These are phyloP conservation scores for Apiospora koreana DNA, from an alignment of 2,329 filamentous ascomycete genomes.

Conservation along the genomic window DNA sequence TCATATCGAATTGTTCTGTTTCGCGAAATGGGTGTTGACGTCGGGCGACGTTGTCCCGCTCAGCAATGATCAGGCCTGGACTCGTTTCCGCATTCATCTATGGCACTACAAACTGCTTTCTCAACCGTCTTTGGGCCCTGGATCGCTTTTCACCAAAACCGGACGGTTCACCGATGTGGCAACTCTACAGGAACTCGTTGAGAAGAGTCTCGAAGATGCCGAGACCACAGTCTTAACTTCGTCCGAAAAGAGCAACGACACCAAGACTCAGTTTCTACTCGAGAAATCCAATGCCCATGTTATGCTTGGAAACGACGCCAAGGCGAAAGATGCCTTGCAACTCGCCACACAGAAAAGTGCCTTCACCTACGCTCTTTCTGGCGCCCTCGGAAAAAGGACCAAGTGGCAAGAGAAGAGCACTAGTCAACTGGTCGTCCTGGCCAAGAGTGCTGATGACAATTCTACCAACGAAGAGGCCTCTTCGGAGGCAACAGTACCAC, in stretches of 20 bases:
- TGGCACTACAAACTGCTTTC: constrained; percentile 64
- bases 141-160: constrained; percentile 56
- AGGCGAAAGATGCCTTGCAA: constrained; percentile 71
- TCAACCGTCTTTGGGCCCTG: constrained; percentile 55
- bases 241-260: constrained; percentile 41
- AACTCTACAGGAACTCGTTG: constrained; percentile 52
- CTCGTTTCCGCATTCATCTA: constrained; percentile 70
- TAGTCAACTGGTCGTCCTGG: constrained; percentile 89
- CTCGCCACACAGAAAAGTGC: constrained; percentile 66
- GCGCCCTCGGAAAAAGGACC: constrained; percentile 82
- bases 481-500: constrained; percentile 47
- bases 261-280: constrained; percentile 71
- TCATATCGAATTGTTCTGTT: constrained; percentile 77
- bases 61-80: constrained; percentile 52
- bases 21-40: constrained; percentile 61
- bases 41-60: constrained; percentile 29
- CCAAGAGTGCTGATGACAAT: constrained; percentile 63
- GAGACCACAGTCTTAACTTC: constrained; percentile 27
- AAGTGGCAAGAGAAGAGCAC: constrained; percentile 77
- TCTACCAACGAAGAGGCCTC: constrained; percentile 12
- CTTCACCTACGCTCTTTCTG: constrained; percentile 81
- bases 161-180: constrained; percentile 62
- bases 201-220: constrained; percentile 43
- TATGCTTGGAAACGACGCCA: constrained; percentile 77
- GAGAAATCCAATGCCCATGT: constrained; percentile 84